Percentiles rank a stretch among this genome's conserved stretches.
These are phyloP conservation scores for Pleurotus sapidus DNA, from an alignment of 768 basidiomycete genomes.

Conservation along the genomic window DNA sequence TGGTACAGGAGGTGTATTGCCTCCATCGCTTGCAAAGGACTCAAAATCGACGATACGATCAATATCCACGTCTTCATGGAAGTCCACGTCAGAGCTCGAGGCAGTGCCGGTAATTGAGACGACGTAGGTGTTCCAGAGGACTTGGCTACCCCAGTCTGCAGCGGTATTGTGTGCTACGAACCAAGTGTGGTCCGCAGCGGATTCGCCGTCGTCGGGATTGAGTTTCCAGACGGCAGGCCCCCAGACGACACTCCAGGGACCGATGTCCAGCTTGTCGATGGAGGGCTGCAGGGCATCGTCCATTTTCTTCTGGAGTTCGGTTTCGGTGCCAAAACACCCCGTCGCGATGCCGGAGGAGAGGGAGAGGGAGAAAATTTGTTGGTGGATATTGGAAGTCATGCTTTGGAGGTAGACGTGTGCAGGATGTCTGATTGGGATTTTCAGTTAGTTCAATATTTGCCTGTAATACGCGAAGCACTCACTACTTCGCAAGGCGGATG, in stretches of 20 bases:
- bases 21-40: neutral
- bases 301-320: neutral
- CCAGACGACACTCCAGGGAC: neutral
- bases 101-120: constrained; percentile 5
- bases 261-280: neutral
- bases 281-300: neutral
- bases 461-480: too few species aligned
- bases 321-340: neutral
- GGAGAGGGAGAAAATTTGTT: neutral
- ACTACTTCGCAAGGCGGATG: too few species aligned
- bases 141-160: neutral
- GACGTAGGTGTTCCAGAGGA: constrained; percentile 1
- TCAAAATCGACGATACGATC: neutral
- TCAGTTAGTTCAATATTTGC: too few species aligned
- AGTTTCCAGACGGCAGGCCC: neutral
- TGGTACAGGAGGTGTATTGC: neutral
- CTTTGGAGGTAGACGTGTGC: constrained; percentile 31
- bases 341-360: neutral
- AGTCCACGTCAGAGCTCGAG: neutral
- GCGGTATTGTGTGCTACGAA: neutral
- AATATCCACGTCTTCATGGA: neutral
- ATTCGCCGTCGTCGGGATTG: neutral
- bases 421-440: constrained; percentile 24
- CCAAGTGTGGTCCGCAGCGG: constrained; percentile 1
- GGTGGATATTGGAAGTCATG: constrained; percentile 2